Evolutionary conservation across 2,329 filamentous ascomycete genomes (phyloP), one percentile per base, ranked within the genome.

Genomic region (Alternaria brassicae): DNA sequence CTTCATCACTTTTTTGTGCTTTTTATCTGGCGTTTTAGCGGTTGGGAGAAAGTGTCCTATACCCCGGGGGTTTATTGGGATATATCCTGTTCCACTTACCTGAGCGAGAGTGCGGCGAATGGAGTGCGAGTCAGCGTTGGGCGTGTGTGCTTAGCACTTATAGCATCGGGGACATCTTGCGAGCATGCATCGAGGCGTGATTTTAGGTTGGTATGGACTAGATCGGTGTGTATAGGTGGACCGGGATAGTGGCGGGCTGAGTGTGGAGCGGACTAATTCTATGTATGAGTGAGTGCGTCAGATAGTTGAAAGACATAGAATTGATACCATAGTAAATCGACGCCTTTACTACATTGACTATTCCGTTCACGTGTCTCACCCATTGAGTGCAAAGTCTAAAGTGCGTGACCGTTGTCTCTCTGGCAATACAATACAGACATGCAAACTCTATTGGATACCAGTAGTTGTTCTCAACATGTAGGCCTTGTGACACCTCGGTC

Each of bases 31-130:
- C 58, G 66, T 65, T 63, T 44, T 58, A 53, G 50, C 36, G 61
- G 61, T 57, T 63, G 54, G 66, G 62, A 66, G 58, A 63, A 49
- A 62, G 63, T 64, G 70, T 72, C 62, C 66, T 70, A 72, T 72
- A 72, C 68, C 69, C 69, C 63, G 41, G 53, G 45, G 57, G 58
- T 65, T 55, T 55, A 15, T 23, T 23, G 37, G 15, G 37, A 40
- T 40, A 40, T 19, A 40, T 19, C 23, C 27, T 53, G 48, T 23
- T 39, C 41, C 39, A 9, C 34, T 36, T 6, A 25, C 28, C 9
- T 12, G 39, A 42, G n/a, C 45, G 25, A 52, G 28, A 34, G 28
- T 42, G 2, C n/a, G 49, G 49, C 27, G 37, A 50, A 50, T 39
- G 28, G 44, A 48, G 44, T 7, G 44, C 30, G 28, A 23, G 28